These are phyloP conservation scores for Debaryomyces singareniensis DNA, from an alignment of 1,139 yeast species.

Conservation along the genomic window DNA sequence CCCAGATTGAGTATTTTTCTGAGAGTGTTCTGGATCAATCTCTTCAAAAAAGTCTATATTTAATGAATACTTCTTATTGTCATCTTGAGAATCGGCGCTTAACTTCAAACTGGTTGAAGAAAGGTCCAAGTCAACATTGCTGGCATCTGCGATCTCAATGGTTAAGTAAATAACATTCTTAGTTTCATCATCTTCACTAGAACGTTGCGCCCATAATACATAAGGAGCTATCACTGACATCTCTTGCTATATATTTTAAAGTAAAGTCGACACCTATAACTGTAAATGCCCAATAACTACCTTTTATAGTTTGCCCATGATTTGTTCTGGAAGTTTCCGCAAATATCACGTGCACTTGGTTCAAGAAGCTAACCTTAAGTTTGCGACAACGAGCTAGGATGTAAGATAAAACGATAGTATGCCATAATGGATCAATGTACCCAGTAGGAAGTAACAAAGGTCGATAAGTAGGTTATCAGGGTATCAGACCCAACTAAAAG, in stretches of 20 bases:
- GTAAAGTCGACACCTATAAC: too few species aligned
- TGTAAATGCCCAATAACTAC: too few species aligned
- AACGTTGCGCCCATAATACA: slow-evolving; percentile 96
- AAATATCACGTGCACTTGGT: background rate
- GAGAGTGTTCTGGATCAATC: slow-evolving; percentile 62
- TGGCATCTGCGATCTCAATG: slow-evolving; percentile 66
- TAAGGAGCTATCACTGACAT: slow-evolving; percentile 15
- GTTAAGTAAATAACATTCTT: slow-evolving; percentile 77
- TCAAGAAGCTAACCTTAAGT: too few species aligned
- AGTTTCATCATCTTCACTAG: slow-evolving; percentile 58
- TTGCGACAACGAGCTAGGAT: too few species aligned
- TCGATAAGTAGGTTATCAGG: too few species aligned
- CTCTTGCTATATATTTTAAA: too few species aligned
- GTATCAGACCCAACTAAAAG: too few species aligned
- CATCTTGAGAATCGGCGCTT: slow-evolving; percentile 49
- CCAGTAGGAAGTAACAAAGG: too few species aligned
- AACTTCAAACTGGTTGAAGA: slow-evolving; percentile 54
- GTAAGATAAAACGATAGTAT: too few species aligned
- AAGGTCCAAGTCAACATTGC: slow-evolving; percentile 55
- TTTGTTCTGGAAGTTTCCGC: slow-evolving; percentile 1
- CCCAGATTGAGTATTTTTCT: slow-evolving; percentile 54
- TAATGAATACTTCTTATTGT: slow-evolving; percentile 46
- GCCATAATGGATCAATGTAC: too few species aligned
- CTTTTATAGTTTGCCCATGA: too few species aligned
- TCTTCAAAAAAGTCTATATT: slow-evolving; percentile 67